Base-by-base conservation (phyloP, 2,329 filamentous ascomycete genomes). In the Monilinia fructicola region DNA sequence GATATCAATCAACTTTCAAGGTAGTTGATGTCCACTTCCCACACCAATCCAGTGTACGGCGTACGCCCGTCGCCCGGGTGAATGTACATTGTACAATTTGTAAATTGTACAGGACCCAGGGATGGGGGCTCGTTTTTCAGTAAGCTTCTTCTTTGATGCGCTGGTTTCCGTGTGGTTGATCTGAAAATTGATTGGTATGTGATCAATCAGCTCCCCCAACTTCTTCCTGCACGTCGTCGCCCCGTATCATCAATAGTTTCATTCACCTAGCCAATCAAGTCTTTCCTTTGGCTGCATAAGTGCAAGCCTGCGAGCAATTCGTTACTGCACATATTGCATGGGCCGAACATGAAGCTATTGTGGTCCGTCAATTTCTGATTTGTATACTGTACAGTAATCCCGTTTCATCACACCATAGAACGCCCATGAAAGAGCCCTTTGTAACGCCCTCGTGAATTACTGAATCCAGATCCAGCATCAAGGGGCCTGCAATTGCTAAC, bases 191-290 rank as follows among this genome's bases (percentile, higher is more conserved):
- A 65, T 65, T 65, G 64, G 64, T n/a, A 53, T 55, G n/a, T 31
- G 21, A 42, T 52, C 23, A 18, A 48, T 65, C 53, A 65, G 54
- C 54, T 58, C 62, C 40, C 60, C 55, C 31, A 65, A 55, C 38
- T 61, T 18, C 44, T 42, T 54, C 18, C 55, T 65, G 64, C 64
- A 60, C 7, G 55, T 38, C 44, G 54, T 35, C 48, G 55, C 46
- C 46, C 64, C 38, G 64, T 61, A 65, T 61, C 64, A 65, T 65
- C 48, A 54, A 61, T 61, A 65, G 64, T 65, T 40, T 44, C 64
- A 54, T 65, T 52, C 38, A 18, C 26, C 50, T 38, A n/a, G 14
- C 64, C 64, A 65, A 65, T 54, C 18, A 42, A 54, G 35, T 4
- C n/a, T 28, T 14, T 42, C 26, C 35, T 28, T 16, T 31, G 53